Conservation (phyloP, 83 land plant genomes). For the Larix sibirica region DNA sequence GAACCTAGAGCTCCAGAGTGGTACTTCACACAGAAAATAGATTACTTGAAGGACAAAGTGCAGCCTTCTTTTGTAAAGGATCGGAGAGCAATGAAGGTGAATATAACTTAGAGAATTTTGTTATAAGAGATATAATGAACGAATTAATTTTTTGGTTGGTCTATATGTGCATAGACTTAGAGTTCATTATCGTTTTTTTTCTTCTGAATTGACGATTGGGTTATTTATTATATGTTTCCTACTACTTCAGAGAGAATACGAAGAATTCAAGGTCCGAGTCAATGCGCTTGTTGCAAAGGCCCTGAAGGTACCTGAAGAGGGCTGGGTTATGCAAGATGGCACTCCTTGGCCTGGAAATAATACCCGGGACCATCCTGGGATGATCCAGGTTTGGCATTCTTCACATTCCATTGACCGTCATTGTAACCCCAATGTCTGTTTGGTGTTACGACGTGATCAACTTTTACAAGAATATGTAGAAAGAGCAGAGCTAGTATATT, state of each 20-base stretch:
- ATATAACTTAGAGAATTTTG: background rate
- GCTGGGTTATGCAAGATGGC: constrained; percentile 88
- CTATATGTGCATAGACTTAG: background rate
- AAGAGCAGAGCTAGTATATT: background rate
- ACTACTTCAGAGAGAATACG: constrained; percentile 75
- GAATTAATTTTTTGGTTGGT: background rate
- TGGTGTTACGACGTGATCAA: background rate
- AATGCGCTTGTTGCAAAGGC: constrained; percentile 86
- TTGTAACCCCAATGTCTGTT: background rate
- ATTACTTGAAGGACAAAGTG: constrained; percentile 77
- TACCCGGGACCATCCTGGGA: constrained; percentile 84
- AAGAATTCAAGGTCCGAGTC: constrained; percentile 77
- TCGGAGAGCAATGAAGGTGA: constrained; percentile 82
- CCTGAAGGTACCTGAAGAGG: constrained; percentile 74
- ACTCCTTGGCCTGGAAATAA: constrained; percentile 90
- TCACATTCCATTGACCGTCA: background rate
- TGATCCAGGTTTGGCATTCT: constrained; percentile 64
- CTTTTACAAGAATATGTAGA: background rate
- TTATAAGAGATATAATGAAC: background rate
- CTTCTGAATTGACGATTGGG: background rate
- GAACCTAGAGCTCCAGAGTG: constrained; percentile 92
- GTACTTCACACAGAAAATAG: constrained; percentile 78
- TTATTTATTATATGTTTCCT: background rate
- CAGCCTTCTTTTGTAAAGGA: constrained; percentile 84
- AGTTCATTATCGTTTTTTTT: constrained; percentile 4